phyloP scores from a whole-genome alignment of 2,329 filamentous ascomycete genomes.

The Trichoderma sp. region DNA sequence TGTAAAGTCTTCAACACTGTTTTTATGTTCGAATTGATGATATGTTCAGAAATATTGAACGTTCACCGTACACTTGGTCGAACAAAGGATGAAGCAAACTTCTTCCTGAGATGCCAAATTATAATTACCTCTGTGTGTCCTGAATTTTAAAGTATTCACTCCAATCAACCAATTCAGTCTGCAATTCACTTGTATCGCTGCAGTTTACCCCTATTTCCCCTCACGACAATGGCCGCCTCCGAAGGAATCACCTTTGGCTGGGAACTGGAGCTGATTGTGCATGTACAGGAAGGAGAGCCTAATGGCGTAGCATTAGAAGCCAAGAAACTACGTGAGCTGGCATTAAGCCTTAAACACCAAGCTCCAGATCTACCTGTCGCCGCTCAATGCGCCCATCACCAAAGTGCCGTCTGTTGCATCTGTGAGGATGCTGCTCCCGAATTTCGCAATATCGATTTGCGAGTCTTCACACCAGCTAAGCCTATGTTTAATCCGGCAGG shows the following conservation, averaged over 20 bases:
- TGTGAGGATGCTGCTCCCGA: neutral
- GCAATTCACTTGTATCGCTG: neutral
- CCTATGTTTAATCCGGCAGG: neutral
- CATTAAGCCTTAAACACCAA: neutral
- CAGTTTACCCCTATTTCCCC: neutral
- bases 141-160: neutral
- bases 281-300: neutral
- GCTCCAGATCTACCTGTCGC: neutral
- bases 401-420: neutral
- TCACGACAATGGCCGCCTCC: neutral
- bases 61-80: neutral
- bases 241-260: constrained; percentile 24
- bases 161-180: neutral
- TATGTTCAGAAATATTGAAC: neutral
- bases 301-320: neutral
- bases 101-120: neutral
- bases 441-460: neutral
- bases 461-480: constrained; percentile 1
- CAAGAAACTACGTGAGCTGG: neutral
- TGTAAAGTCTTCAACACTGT: neutral
- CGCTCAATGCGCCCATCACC: neutral
- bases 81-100: neutral
- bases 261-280: constrained; percentile 26
- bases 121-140: neutral
- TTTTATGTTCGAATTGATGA: neutral